These are phyloP conservation scores for Diaporthe sp. DNA, from an alignment of 2,329 filamentous ascomycete genomes.

Conservation along the genomic window DNA sequence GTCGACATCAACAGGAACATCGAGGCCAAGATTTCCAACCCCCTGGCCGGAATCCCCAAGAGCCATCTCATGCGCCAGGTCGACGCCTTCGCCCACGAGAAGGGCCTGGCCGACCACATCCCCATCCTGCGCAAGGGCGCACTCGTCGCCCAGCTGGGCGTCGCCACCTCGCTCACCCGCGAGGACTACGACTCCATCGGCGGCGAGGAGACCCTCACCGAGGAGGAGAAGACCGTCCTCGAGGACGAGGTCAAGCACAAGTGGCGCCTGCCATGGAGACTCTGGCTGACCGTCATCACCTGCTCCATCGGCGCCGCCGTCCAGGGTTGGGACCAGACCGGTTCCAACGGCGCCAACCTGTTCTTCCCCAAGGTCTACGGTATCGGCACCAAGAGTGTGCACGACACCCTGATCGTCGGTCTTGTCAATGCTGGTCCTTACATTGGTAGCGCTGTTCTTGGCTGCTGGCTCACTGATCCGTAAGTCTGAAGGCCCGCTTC, in stretches of 20 bases:
- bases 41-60: conserved; percentile 65
- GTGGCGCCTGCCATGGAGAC: conserved; percentile 73
- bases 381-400: conserved; percentile 55
- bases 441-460: conserved; percentile 52
- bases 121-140: conserved; percentile 61
- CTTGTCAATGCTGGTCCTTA: conserved; percentile 66
- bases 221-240: conserved; percentile 72
- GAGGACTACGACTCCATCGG: conserved; percentile 62
- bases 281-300: conserved; percentile 72
- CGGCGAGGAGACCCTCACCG: conserved; percentile 48
- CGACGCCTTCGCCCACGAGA: conserved; percentile 64
- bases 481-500: conserved; percentile 50
- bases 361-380: conserved; percentile 61
- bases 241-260: conserved; percentile 75
- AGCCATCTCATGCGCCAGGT: conserved; percentile 68
- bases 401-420: conserved; percentile 70
- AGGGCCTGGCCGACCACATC: conserved; percentile 61
- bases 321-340: conserved; percentile 63
- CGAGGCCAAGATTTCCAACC: conserved; percentile 63
- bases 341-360: conserved; percentile 64
- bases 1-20: conserved; percentile 60
- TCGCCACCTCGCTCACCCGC: conserved; percentile 51
- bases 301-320: conserved; percentile 68
- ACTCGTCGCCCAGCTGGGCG: conserved; percentile 35
- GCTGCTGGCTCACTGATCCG: conserved; percentile 17